Base-by-base conservation (phyloP, 1,284 basidiomycete species). In the Cystobasidiaceae sp. region DNA sequence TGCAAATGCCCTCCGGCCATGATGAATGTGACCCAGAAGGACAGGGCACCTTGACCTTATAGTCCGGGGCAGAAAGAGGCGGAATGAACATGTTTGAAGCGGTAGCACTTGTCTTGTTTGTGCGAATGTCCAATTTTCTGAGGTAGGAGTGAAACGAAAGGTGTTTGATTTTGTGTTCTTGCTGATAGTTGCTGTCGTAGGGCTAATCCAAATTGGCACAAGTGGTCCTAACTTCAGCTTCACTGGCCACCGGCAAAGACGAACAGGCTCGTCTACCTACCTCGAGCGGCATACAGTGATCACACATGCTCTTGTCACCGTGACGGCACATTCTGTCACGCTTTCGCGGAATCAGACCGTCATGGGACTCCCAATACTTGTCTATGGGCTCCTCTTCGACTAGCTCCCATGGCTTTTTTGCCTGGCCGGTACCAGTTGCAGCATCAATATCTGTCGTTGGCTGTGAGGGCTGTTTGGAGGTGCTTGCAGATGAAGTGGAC, bases 241-340 rank as follows among this genome's bases (percentile, higher is more conserved):
- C 13, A 39, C 11, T 33, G 28, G n/a, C 13, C 41, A 4, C 44
- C 5, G 32, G 13, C 30, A 28, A 32, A 21, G 21, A 21, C 23
- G n/a, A 57, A n/a, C n/a, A n/a, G n/a, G n/a, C n/a, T n/a, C n/a
- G n/a, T n/a, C 0, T 27, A 72, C 80, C 73, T 69, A 82, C 82
- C 75, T 98, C 94, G 32, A 98, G 79, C 21, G 94, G 96, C 91
- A 96, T 97, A 79, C 94, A 99, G 75, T 98, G 93, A 76, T 98
- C 96, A 76, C 94, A 99, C 94, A 99, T 99, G 41, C 88, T 93
- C 75, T 97, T 97, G 15, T 85, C 81, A 0, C 92, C 90, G 74
- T 98, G 96, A 68, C 90, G 89, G 81, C 94, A 99, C 75, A 98
- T 91, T 54, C 85, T 84, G 76, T 97, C 93, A 67, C 90, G 86